Evolutionary conservation across 2,329 filamentous ascomycete genomes (phyloP).

Genomic region (Pseudogymnoascus sp.): DNA sequence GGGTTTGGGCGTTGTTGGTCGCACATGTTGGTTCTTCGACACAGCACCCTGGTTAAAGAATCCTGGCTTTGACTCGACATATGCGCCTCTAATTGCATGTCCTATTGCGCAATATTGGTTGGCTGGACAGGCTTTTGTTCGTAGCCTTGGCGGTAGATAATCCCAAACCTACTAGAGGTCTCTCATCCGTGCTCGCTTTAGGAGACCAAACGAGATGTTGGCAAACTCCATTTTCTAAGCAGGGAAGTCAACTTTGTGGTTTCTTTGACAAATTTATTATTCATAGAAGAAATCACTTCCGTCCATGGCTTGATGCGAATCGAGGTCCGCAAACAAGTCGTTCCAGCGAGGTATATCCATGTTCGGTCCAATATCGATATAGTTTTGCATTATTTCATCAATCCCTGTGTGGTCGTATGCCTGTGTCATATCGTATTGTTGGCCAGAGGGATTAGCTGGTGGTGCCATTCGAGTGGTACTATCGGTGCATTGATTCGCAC

Average conservation of each 20-base stretch:
- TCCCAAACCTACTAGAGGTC: background rate
- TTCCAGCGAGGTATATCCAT: conserved; percentile 7
- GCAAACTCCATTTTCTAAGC: background rate
- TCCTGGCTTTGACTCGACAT: background rate
- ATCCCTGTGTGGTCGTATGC: background rate
- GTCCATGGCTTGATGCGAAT: conserved; percentile 3
- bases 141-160: background rate
- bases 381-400: conserved; percentile 6
- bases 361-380: conserved; percentile 1
- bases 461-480: background rate
- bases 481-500: background rate
- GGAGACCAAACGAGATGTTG: background rate
- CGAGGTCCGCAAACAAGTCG: conserved; percentile 5
- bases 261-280: background rate
- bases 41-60: background rate
- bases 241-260: background rate
- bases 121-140: too few relatives aligned
- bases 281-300: conserved; percentile 3
- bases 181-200: background rate
- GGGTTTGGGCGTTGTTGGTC: background rate
- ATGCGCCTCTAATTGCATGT: background rate
- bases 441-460: background rate
- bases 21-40: background rate
- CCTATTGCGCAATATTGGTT: too few relatives aligned
- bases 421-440: background rate